These are phyloP conservation scores for Vigna angularis DNA, from an alignment of 306 rosid species.

Conservation along the genomic window DNA sequence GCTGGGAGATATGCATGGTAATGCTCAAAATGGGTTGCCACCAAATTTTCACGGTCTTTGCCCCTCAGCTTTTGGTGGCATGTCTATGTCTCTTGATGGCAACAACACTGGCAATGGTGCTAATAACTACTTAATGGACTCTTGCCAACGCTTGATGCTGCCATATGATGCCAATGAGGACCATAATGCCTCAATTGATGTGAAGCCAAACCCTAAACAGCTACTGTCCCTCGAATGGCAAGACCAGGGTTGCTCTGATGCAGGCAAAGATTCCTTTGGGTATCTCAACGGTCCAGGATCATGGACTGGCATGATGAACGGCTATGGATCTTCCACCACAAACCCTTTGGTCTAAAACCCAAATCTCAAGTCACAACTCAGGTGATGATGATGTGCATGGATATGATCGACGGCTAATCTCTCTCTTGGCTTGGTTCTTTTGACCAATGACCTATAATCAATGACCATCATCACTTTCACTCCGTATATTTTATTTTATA, in stretches of 20 bases:
- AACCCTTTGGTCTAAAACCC: conserved; percentile 66
- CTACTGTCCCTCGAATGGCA: conserved; percentile 90
- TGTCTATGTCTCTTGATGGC: conserved; percentile 56
- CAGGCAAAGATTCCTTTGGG: conserved; percentile 72
- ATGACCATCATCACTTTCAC: conserved; percentile 24
- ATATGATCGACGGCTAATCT: conserved; percentile 39
- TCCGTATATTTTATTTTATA: conserved; percentile 23
- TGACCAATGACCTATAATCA: conserved; percentile 46
- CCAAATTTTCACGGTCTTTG: conserved; percentile 63
- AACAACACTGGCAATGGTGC: conserved; percentile 53
- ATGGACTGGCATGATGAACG: conserved; percentile 68
- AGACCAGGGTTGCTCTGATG: conserved; percentile 79
- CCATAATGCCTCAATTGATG: conserved; percentile 55
- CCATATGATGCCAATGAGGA: conserved; percentile 63
- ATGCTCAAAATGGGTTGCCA: conserved; percentile 48
- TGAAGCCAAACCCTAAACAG: conserved; percentile 86
- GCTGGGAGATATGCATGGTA: conserved; percentile 43
- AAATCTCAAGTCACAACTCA: background rate
- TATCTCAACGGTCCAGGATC: conserved; percentile 73
- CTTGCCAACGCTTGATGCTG: conserved; percentile 79
- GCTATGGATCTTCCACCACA: conserved; percentile 73
- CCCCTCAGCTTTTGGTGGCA: conserved; percentile 69
- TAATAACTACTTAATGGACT: conserved; percentile 56
- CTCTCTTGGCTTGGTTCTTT: conserved; percentile 33
- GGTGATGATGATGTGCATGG: conserved; percentile 2